phyloP scores from a whole-genome alignment of 2,329 filamentous ascomycete species.

The Mollisia scopiformis region DNA sequence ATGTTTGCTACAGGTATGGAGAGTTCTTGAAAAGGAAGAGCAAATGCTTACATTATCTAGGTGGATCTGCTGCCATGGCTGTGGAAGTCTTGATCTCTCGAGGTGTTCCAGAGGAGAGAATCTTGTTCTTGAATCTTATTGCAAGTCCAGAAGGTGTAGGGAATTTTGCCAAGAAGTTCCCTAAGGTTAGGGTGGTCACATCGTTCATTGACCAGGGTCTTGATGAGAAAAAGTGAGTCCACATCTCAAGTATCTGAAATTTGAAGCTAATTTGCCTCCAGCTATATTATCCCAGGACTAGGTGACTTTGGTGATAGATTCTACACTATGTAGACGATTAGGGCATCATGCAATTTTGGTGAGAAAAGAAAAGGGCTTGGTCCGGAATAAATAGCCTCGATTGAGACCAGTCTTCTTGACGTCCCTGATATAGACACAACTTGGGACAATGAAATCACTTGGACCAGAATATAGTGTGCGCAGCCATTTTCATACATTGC shows the following conservation, averaged over 20 bases:
- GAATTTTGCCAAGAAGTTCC: slow-evolving; percentile 88
- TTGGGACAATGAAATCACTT: not conserved
- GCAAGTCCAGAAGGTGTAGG: slow-evolving; percentile 92
- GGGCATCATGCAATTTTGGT: too few relatives aligned
- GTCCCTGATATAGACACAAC: not conserved
- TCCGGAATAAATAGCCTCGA: too few relatives aligned
- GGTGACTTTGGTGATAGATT: slow-evolving; percentile 96
- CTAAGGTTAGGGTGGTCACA: slow-evolving; percentile 87
- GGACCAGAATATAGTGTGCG: not conserved
- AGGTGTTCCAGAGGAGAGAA: slow-evolving; percentile 92
- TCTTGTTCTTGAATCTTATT: slow-evolving; percentile 95
- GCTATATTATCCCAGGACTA: slow-evolving; percentile 92
- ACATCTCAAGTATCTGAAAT: slow-evolving; percentile 6
- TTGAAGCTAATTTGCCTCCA: slow-evolving; percentile 43
- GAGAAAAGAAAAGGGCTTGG: too few relatives aligned
- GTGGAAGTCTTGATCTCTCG: slow-evolving; percentile 89
- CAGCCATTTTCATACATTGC: not conserved
- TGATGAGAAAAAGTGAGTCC: slow-evolving; percentile 90
- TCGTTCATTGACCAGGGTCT: slow-evolving; percentile 96
- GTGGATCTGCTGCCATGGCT: slow-evolving; percentile 95
- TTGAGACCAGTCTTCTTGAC: not conserved
- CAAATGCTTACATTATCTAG: slow-evolving; percentile 45
- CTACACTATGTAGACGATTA: slow-evolving; percentile 73
- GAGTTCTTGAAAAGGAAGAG: not conserved
- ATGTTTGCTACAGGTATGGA: slow-evolving; percentile 94